phyloP scores from a whole-genome alignment of 106 monocot genomes.

The Acorus gramineus region DNA sequence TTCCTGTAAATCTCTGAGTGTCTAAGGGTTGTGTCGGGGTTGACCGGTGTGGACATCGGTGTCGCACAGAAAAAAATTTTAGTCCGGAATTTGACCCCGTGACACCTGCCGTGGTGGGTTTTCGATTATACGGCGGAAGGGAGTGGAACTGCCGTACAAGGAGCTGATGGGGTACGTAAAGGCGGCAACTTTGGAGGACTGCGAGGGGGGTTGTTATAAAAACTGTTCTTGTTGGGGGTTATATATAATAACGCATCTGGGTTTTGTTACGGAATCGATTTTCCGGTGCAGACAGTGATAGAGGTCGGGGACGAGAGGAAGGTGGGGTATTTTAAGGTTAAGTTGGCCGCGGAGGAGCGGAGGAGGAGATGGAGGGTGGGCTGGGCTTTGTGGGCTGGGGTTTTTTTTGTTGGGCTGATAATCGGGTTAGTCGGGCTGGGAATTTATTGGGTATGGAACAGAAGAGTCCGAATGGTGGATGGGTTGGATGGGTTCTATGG shows the following conservation, averaged over 20 bases:
- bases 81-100: no score
- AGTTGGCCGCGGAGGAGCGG: not conserved
- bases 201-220: slow-evolving; percentile 48
- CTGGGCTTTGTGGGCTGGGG: no score
- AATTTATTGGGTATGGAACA: slow-evolving; percentile 19
- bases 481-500: slow-evolving; percentile 24
- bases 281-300: slow-evolving; percentile 57
- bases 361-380: not conserved
- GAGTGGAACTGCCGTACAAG: slow-evolving; percentile 75
- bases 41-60: no score
- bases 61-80: no score
- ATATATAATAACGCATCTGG: slow-evolving; percentile 52
- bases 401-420: no score
- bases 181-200: slow-evolving; percentile 40
- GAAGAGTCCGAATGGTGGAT: slow-evolving; percentile 5
- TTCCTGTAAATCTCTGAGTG: no score
- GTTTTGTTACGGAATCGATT: slow-evolving; percentile 53
- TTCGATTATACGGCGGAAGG: slow-evolving; percentile 37
- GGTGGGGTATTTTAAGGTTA: slow-evolving; percentile 75
- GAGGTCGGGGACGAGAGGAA: slow-evolving; percentile 29
- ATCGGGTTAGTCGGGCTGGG: not conserved
- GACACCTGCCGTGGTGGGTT: slow-evolving; percentile 29
- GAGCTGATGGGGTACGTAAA: slow-evolving; percentile 31
- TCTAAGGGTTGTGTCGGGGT: no score
- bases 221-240: slow-evolving; percentile 88